Conservation (phyloP, 805 yeast genomes). For the Kazachstania viticola region DNA sequence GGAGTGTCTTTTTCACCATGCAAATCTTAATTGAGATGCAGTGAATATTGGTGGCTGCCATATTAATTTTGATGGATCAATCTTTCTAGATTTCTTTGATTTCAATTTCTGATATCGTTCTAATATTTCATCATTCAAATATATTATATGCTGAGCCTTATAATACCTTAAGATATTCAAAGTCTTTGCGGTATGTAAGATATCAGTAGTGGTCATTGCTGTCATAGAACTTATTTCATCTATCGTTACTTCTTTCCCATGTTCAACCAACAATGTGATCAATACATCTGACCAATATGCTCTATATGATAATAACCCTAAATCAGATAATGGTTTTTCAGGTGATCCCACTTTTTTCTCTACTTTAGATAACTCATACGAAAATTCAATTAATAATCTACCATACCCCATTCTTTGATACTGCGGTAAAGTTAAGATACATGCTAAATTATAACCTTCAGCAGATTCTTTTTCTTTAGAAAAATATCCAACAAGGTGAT, state of each 20-base stretch:
- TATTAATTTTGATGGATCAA: slow-evolving; percentile 57
- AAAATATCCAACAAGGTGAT: slow-evolving; percentile 91
- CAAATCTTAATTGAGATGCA: slow-evolving; percentile 90
- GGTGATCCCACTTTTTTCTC: slow-evolving; percentile 94
- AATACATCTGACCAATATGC: slow-evolving; percentile 94
- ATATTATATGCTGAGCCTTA: slow-evolving; percentile 89
- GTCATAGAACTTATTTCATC: slow-evolving; percentile 83
- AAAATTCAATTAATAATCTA: slow-evolving; percentile 79
- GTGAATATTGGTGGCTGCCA: slow-evolving; percentile 96
- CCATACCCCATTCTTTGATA: slow-evolving; percentile 95
- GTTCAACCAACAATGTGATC: slow-evolving; percentile 59
- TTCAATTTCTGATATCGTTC: slow-evolving; percentile 60
- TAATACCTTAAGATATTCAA: slow-evolving; percentile 81
- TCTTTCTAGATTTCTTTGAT: slow-evolving; percentile 61
- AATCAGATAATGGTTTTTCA: slow-evolving; percentile 90
- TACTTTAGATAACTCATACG: slow-evolving; percentile 77
- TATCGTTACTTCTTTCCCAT: slow-evolving; percentile 56
- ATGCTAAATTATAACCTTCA: slow-evolving; percentile 91
- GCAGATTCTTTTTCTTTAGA: slow-evolving; percentile 96
- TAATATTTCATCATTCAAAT: slow-evolving; percentile 72
- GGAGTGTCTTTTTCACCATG: slow-evolving; percentile 46
- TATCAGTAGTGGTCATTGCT: slow-evolving; percentile 94
- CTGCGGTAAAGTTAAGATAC: slow-evolving; percentile 91
- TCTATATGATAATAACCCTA: slow-evolving; percentile 85
- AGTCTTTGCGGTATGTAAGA: slow-evolving; percentile 85